Evolutionary conservation across 257 asterid species (phyloP).

Genomic region (Leptodermis oblonga): DNA sequence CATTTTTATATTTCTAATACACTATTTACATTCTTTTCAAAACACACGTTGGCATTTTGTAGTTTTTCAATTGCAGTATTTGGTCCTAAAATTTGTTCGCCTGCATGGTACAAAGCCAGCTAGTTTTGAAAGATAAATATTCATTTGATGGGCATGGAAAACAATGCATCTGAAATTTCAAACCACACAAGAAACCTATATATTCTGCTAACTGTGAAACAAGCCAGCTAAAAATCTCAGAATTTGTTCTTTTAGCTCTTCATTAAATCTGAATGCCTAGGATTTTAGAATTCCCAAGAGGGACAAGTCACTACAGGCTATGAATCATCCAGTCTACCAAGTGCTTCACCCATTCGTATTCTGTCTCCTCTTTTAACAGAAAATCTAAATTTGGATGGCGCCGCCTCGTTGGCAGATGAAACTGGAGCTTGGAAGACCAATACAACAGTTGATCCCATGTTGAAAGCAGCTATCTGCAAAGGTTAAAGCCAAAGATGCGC

Average conservation of each 20-base stretch:
- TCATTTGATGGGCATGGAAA: not conserved
- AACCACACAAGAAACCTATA: not conserved
- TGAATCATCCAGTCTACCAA: conserved; percentile 62
- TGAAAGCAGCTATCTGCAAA: conserved; percentile 82
- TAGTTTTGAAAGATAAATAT: not conserved
- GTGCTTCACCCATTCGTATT: conserved; percentile 82
- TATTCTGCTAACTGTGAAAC: not conserved
- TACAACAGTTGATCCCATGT: conserved; percentile 97
- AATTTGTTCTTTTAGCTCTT: not conserved
- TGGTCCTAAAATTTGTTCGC: too few relatives aligned
- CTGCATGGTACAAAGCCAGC: too few relatives aligned
- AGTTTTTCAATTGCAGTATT: too few relatives aligned
- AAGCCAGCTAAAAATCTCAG: not conserved
- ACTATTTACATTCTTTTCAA: too few relatives aligned
- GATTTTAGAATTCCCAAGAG: not conserved
- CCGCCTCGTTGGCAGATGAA: conserved; percentile 24
- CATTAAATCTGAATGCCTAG: not conserved
- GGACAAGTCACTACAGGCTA: conserved; percentile 14
- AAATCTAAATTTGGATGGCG: conserved; percentile 61
- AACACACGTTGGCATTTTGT: too few relatives aligned
- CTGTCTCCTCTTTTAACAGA: conserved; percentile 56
- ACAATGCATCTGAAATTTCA: too few relatives aligned
- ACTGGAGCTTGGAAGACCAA: conserved; percentile 88
- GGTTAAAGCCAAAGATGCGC: conserved; percentile 10
- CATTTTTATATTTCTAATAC: too few relatives aligned